phyloP scores from a whole-genome alignment of 163 green algal genomes.

The Chloromonas sp. region DNA sequence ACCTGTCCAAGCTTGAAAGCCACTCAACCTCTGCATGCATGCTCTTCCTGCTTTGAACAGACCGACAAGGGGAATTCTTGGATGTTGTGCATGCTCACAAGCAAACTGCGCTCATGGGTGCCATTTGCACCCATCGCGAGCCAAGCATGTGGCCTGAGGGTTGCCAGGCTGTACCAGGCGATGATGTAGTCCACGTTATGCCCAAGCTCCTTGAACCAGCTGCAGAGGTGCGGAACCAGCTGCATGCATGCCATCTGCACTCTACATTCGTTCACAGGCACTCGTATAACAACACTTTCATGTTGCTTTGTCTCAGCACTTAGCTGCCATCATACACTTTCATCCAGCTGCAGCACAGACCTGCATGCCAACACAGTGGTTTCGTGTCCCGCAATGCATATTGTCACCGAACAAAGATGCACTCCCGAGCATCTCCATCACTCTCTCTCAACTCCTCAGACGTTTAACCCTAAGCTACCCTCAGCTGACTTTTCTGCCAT shows the following conservation, averaged over 20 bases:
- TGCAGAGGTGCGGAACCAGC: slow-evolving; percentile 16
- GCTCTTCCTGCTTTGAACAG: not conserved
- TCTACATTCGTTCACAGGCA: no score
- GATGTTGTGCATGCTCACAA: slow-evolving; percentile 34
- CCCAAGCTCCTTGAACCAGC: slow-evolving; percentile 30
- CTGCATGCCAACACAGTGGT: no score
- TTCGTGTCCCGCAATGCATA: not conserved
- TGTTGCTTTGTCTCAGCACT: no score
- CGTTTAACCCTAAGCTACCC: no score
- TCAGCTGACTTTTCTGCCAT: not conserved
- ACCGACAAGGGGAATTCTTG: slow-evolving; percentile 22
- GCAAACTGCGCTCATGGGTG: slow-evolving; percentile 26
- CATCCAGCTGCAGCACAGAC: no score
- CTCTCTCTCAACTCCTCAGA: no score
- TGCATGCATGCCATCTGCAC: slow-evolving; percentile 2
- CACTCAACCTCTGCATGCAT: no score
- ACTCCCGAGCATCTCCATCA: no score
- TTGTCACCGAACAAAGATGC: not conserved
- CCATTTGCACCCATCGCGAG: slow-evolving; percentile 25
- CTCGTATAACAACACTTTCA: no score
- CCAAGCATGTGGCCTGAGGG: slow-evolving; percentile 22
- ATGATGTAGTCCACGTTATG: slow-evolving; percentile 37
- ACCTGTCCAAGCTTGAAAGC: no score
- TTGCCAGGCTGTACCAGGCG: slow-evolving; percentile 17
- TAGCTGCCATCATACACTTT: no score